Evolutionary conservation across 306 rosid genomes (phyloP).

Genomic region (Pyrus bretschneideri): DNA sequence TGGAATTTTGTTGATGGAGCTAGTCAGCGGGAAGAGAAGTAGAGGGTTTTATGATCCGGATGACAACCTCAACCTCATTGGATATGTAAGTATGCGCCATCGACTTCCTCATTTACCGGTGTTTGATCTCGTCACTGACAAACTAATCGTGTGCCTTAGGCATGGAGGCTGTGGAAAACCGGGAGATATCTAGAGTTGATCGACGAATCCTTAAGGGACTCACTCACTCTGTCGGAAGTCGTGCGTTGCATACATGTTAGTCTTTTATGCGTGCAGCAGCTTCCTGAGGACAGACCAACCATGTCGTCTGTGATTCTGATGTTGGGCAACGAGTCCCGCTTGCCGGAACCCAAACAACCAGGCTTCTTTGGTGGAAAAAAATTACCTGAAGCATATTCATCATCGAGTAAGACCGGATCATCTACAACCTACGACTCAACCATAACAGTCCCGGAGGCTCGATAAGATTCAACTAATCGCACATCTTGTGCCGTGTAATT

Average conservation of each 20-base stretch:
- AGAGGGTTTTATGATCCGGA: slow-evolving; percentile 12
- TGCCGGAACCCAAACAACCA: slow-evolving; percentile 44
- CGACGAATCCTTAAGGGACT: slow-evolving; percentile 11
- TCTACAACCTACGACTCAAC: slow-evolving; percentile 39
- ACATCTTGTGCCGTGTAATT: background rate
- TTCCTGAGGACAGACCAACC: slow-evolving; percentile 48
- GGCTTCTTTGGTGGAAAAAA: slow-evolving; percentile 24
- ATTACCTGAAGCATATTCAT: background rate
- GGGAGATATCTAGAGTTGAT: slow-evolving; percentile 14
- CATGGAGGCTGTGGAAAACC: slow-evolving; percentile 35
- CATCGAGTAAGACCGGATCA: slow-evolving; percentile 4
- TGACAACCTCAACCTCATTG: slow-evolving; percentile 20
- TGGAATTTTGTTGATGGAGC: slow-evolving; percentile 28
- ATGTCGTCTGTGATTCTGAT: slow-evolving; percentile 50
- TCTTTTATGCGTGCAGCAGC: slow-evolving; percentile 51
- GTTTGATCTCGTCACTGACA: background rate
- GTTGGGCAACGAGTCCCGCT: slow-evolving; percentile 29
- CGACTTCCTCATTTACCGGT: background rate
- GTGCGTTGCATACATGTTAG: slow-evolving; percentile 38
- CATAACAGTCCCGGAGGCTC: slow-evolving; percentile 32
- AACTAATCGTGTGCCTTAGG: slow-evolving; percentile 7
- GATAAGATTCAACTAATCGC: slow-evolving; percentile 22
- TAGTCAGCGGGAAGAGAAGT: slow-evolving; percentile 22
- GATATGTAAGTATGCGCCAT: slow-evolving; percentile 15
- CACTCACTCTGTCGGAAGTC: slow-evolving; percentile 17